Percentiles rank a stretch among this genome's conserved stretches.
Evolutionary conservation across 2,329 filamentous ascomycete genomes (phyloP).

Genomic region (Saccharata proteae): DNA sequence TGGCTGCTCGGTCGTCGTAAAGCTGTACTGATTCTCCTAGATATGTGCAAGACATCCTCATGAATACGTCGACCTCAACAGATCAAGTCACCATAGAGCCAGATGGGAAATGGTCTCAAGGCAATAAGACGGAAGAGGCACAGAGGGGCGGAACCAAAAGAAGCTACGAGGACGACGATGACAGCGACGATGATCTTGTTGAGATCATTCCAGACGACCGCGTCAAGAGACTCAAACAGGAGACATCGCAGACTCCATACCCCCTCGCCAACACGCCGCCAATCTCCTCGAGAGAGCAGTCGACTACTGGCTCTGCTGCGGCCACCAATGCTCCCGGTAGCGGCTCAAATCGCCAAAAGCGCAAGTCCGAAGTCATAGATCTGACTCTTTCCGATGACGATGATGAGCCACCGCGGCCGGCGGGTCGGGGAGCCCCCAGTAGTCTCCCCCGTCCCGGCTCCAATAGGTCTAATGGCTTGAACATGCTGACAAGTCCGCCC

Average conservation of each 20-base stretch:
- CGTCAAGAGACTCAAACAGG: constrained; percentile 26
- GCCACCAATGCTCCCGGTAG: constrained; percentile 20
- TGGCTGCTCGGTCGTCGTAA: constrained; percentile 4
- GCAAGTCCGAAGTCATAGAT: constrained; percentile 36
- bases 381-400: constrained; percentile 38
- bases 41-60: constrained; percentile 79
- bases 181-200: constrained; percentile 33
- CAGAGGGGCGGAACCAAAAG: constrained; percentile 22
- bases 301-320: constrained; percentile 19
- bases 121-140: constrained; percentile 28
- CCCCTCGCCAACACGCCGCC: constrained; percentile 32
- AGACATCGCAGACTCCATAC: constrained; percentile 23
- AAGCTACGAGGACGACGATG: constrained; percentile 23
- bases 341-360: constrained; percentile 26
- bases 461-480: no score
- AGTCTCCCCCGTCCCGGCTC: neutral
- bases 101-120: constrained; percentile 61
- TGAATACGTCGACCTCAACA: constrained; percentile 54
- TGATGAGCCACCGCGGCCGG: constrained; percentile 19
- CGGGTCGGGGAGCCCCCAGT: no score
- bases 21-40: constrained; percentile 28
- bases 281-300: constrained; percentile 32
- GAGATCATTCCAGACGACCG: constrained; percentile 31
- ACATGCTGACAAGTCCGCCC: no score
- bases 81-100: constrained; percentile 89